Evolutionary conservation across 2,329 filamentous ascomycete species (phyloP).

Genomic region (Knoxdaviesia proteae): DNA sequence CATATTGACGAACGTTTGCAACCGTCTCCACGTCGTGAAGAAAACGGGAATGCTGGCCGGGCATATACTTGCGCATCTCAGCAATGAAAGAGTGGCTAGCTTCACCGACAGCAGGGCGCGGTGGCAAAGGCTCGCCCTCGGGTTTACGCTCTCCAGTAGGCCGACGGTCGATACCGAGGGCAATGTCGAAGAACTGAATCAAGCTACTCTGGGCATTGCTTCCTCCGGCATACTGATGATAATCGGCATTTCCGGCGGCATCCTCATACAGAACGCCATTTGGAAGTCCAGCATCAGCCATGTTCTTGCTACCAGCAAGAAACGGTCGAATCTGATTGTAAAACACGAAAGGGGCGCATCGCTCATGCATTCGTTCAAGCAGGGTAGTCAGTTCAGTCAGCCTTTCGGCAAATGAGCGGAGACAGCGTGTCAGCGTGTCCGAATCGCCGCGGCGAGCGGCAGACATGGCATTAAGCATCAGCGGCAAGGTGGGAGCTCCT

Average conservation of each 20-base stretch:
- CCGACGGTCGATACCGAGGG: conserved; percentile 72
- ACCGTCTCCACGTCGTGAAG: conserved; percentile 58
- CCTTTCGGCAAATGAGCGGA: conserved; percentile 69
- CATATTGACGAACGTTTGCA: conserved; percentile 74
- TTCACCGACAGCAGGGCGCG: conserved; percentile 17
- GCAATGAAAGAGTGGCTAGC: conserved; percentile 75
- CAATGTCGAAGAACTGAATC: conserved; percentile 92
- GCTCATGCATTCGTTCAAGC: conserved; percentile 81
- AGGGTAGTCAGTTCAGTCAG: conserved; percentile 66
- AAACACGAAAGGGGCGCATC: conserved; percentile 84
- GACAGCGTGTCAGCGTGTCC: conserved; percentile 49
- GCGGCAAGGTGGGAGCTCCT: conserved; percentile 64
- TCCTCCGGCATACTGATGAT: conserved; percentile 74
- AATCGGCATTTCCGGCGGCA: conserved; percentile 44
- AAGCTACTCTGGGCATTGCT: conserved; percentile 94
- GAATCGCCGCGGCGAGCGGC: conserved; percentile 55
- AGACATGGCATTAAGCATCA: conserved; percentile 74
- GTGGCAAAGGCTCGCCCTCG: conserved; percentile 16
- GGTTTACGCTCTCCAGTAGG: conserved; percentile 53
- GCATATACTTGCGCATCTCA: conserved; percentile 97
- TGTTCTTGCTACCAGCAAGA: conserved; percentile 91
- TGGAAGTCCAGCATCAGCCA: conserved; percentile 81
- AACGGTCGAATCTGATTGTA: conserved; percentile 94
- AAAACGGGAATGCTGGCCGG: conserved; percentile 76
- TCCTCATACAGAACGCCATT: conserved; percentile 75